Percentiles rank a stretch among this genome's conserved stretches.
phyloP scores from a whole-genome alignment of 768 basidiomycete genomes.

The Mycena sanguinolenta region DNA sequence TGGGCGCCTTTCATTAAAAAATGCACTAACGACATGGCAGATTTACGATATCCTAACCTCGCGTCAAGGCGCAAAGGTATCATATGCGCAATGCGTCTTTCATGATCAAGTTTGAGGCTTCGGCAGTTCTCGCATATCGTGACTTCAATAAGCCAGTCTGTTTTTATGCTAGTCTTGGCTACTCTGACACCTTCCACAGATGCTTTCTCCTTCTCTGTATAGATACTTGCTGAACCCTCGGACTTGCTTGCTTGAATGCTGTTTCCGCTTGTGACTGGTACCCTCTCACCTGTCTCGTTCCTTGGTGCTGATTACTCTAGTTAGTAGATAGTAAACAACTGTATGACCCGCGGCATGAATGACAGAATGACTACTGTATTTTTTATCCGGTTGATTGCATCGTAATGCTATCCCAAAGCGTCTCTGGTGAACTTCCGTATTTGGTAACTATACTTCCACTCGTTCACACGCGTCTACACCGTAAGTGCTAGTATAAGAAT shows the following conservation, averaged over 20 bases:
- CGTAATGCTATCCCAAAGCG: not conserved
- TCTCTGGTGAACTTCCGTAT: not conserved
- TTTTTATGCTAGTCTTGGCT: not conserved
- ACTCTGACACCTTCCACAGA: not conserved
- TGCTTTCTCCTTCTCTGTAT: constrained; percentile 16
- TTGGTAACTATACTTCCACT: constrained; percentile 3
- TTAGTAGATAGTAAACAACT: constrained; percentile 20
- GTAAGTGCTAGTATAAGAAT: constrained; percentile 6
- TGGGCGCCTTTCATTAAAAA: not conserved
- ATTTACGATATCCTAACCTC: constrained; percentile 84
- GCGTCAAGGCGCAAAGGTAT: constrained; percentile 67
- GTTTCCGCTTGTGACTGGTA: not conserved
- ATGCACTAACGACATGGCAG: constrained; percentile 52
- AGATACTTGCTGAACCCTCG: constrained; percentile 5
- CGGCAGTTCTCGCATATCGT: too few relatives aligned
- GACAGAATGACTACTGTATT: constrained; percentile 11
- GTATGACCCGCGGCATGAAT: not conserved
- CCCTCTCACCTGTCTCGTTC: not conserved
- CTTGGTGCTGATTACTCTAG: constrained; percentile 16
- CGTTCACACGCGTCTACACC: constrained; percentile 11
- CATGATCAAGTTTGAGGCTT: constrained; percentile 54
- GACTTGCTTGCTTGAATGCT: constrained; percentile 1
- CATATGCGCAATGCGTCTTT: constrained; percentile 76
- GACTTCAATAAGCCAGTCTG: too few relatives aligned
- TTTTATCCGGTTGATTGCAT: not conserved